Conservation (phyloP, 495 filamentous ascomycete genomes). For the Paragyromitra xinjiangensis region DNA sequence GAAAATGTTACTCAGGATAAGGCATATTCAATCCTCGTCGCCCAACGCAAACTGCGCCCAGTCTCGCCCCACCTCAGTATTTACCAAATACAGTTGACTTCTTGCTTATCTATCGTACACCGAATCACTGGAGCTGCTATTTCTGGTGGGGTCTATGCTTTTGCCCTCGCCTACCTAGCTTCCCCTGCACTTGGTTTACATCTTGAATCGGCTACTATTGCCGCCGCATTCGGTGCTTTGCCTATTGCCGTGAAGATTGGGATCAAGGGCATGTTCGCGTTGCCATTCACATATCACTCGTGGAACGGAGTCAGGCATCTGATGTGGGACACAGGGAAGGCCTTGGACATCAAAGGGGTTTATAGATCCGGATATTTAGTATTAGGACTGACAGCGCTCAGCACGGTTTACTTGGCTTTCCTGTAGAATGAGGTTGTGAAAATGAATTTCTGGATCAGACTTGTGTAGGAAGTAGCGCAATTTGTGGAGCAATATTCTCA, state of each 20-base stretch:
- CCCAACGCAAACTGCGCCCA: conserved; percentile 85
- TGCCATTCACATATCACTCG: conserved; percentile 87
- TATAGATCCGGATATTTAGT: conserved; percentile 78
- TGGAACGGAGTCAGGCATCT: conserved; percentile 92
- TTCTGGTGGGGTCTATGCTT: conserved; percentile 81
- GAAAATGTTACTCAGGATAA: conserved; percentile 61
- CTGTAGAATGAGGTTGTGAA: conserved; percentile 18
- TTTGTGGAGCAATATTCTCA: not conserved
- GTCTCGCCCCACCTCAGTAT: conserved; percentile 86
- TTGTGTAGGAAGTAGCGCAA: not conserved
- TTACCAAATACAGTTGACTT: conserved; percentile 90
- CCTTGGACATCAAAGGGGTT: conserved; percentile 75
- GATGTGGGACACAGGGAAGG: conserved; percentile 78
- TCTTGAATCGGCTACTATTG: conserved; percentile 80
- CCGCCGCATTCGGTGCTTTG: conserved; percentile 77
- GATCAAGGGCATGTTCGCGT: conserved; percentile 76
- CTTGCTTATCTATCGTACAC: conserved; percentile 75
- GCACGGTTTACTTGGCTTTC: conserved; percentile 63
- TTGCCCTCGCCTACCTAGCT: conserved; percentile 81
- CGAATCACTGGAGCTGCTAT: conserved; percentile 81
- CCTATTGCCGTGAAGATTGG: conserved; percentile 72
- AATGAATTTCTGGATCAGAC: not conserved
- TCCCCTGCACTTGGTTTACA: conserved; percentile 84
- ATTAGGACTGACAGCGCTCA: conserved; percentile 72
- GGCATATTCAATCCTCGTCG: conserved; percentile 74